Evolutionary conservation across 257 asterid species (phyloP).

Genomic region (Solanum pinnatisectum): DNA sequence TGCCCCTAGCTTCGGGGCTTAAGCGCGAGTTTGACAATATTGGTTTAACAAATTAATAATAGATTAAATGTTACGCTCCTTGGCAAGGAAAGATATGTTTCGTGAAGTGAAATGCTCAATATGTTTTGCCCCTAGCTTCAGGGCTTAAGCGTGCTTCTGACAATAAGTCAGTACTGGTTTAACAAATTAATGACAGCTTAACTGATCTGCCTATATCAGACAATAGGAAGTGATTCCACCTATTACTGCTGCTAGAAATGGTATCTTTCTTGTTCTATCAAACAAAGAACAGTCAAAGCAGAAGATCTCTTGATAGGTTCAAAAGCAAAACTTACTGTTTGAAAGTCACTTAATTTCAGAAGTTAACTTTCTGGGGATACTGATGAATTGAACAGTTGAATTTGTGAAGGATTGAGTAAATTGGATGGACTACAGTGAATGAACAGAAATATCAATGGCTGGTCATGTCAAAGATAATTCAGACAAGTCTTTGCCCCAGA

Average conservation of each 20-base stretch:
- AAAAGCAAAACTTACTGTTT: neutral
- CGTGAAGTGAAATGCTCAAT: neutral
- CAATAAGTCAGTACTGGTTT: neutral
- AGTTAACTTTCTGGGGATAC: neutral
- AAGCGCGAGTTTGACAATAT: neutral
- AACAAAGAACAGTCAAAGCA: neutral
- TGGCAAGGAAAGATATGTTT: neutral
- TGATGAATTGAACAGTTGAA: neutral
- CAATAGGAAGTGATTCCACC: neutral
- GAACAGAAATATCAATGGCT: slow-evolving; percentile 64
- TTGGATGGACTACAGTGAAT: slow-evolving; percentile 12
- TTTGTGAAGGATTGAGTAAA: neutral
- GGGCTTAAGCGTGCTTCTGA: neutral
- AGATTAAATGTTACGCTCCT: neutral
- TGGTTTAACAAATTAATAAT: neutral
- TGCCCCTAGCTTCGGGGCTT: neutral
- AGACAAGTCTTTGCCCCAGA: slow-evolving; percentile 12
- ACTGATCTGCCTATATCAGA: neutral
- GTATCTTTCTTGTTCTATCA: neutral
- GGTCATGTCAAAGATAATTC: slow-evolving; percentile 34
- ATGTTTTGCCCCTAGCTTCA: neutral
- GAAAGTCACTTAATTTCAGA: neutral
- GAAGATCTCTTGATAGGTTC: neutral
- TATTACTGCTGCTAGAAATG: neutral
- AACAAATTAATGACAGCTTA: neutral